Conservation (phyloP, 306 rosid genomes). For the Urtica urens region DNA sequence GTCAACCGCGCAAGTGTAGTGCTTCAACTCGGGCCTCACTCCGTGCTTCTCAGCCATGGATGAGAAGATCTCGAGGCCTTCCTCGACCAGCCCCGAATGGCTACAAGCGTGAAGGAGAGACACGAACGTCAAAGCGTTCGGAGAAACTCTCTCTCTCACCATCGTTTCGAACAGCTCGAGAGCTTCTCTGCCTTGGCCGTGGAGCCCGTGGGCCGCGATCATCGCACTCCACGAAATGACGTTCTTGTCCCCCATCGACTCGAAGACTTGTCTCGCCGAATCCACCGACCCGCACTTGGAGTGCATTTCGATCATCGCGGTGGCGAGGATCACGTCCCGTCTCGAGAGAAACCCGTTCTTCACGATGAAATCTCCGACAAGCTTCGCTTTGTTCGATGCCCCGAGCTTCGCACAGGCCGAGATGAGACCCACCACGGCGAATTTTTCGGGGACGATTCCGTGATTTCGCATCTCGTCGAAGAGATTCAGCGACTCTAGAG, state of each 20-base stretch:
- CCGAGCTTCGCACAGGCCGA: slow-evolving; percentile 71
- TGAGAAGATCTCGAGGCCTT: slow-evolving; percentile 47
- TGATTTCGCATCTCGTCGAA: slow-evolving; percentile 62
- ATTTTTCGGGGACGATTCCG: slow-evolving; percentile 55
- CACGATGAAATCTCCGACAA: slow-evolving; percentile 38
- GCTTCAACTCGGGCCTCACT: slow-evolving; percentile 60
- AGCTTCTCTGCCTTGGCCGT: slow-evolving; percentile 58
- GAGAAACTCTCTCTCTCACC: slow-evolving; percentile 37
- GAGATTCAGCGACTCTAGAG: slow-evolving; percentile 46
- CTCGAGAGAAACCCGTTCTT: slow-evolving; percentile 33
- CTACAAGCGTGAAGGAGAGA: slow-evolving; percentile 80
- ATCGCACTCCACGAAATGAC: slow-evolving; percentile 77
- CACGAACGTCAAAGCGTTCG: slow-evolving; percentile 50
- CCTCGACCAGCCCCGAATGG: slow-evolving; percentile 56
- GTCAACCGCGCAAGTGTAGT: slow-evolving; percentile 69
- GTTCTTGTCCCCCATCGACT: slow-evolving; percentile 51
- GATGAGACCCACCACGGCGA: slow-evolving; percentile 53
- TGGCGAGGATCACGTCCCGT: slow-evolving; percentile 61
- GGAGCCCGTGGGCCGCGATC: slow-evolving; percentile 73
- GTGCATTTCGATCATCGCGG: slow-evolving; percentile 69
- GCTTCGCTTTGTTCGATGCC: slow-evolving; percentile 53
- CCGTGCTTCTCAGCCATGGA: slow-evolving; percentile 46
- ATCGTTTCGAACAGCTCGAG: slow-evolving; percentile 43
- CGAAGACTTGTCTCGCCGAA: slow-evolving; percentile 50
- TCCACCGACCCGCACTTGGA: slow-evolving; percentile 63